Evolutionary conservation across 305 asterid species (phyloP).

Genomic region (Solanum hybrid): DNA sequence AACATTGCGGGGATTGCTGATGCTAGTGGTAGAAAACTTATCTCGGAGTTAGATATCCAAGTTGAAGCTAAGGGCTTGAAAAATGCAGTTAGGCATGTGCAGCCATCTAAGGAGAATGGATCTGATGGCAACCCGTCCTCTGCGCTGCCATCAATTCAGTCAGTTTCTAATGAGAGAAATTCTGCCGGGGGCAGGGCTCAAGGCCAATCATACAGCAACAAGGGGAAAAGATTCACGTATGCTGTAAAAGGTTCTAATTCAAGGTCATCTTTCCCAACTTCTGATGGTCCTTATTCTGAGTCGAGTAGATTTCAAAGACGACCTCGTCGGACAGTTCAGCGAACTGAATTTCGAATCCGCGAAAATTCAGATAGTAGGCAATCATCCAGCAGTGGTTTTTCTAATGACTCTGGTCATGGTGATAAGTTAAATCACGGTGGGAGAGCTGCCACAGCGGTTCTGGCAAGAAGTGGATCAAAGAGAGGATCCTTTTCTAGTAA

Average conservation of each 20-base stretch:
- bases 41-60: slow-evolving; percentile 28
- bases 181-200: slow-evolving; percentile 34
- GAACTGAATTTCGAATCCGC: slow-evolving; percentile 77
- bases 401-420: slow-evolving; percentile 29
- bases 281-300: slow-evolving; percentile 33
- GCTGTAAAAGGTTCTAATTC: slow-evolving; percentile 50
- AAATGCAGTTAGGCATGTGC: slow-evolving; percentile 21
- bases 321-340: slow-evolving; percentile 57
- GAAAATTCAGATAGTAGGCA: slow-evolving; percentile 59
- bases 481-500: slow-evolving; percentile 49
- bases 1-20: slow-evolving; percentile 19
- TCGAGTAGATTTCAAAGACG: slow-evolving; percentile 61
- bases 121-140: slow-evolving; percentile 32
- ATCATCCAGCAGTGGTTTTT: slow-evolving; percentile 23
- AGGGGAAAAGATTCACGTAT: slow-evolving; percentile 65
- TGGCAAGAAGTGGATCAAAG: slow-evolving; percentile 69
- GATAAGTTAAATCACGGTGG: slow-evolving; percentile 36
- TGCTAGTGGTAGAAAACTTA: slow-evolving; percentile 20
- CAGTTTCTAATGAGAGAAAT: slow-evolving; percentile 35
- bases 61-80: slow-evolving; percentile 33
- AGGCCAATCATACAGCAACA: slow-evolving; percentile 42
- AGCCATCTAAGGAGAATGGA: slow-evolving; percentile 31
- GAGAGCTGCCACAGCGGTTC: slow-evolving; percentile 27
- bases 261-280: slow-evolving; percentile 32
- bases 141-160: slow-evolving; percentile 24